phyloP scores from a whole-genome alignment of 192 early-diverging fungal genomes.

The Borealophlyctis nickersoniae region DNA sequence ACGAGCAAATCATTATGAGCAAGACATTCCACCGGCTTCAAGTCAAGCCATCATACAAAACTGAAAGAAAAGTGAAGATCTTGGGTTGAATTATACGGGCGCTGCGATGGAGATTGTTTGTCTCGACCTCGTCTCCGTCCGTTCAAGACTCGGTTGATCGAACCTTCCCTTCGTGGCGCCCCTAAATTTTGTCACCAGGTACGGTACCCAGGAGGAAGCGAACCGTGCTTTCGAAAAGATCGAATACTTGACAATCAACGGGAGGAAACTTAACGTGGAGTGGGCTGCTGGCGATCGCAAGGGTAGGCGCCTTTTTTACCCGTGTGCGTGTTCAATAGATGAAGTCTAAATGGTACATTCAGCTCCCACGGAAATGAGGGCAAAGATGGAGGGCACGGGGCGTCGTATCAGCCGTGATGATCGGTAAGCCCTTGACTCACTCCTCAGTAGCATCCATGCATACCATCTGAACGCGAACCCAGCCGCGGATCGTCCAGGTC shows the following conservation, averaged over 20 bases:
- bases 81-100: no score
- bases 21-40: not conserved
- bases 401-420: not conserved
- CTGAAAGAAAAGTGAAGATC: not conserved
- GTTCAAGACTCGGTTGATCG: not conserved
- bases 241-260: constrained; percentile 49
- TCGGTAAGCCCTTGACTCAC: no score
- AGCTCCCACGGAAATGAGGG: not conserved
- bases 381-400: not conserved
- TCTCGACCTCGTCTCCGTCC: not conserved
- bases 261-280: constrained; percentile 41
- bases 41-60: not conserved
- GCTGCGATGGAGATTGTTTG: not conserved
- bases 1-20: not conserved
- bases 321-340: not conserved
- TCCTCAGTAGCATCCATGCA: no score
- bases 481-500: no score
- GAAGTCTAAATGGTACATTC: not conserved
- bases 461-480: no score
- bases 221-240: constrained; percentile 44
- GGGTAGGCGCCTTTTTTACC: constrained; percentile 21
- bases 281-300: constrained; percentile 46
- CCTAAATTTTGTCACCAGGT: constrained; percentile 21
- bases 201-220: constrained; percentile 40
- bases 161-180: not conserved